Evolutionary conservation across 176 grass and related monocot species (phyloP).

Genomic region (Triticum timopheevii): DNA sequence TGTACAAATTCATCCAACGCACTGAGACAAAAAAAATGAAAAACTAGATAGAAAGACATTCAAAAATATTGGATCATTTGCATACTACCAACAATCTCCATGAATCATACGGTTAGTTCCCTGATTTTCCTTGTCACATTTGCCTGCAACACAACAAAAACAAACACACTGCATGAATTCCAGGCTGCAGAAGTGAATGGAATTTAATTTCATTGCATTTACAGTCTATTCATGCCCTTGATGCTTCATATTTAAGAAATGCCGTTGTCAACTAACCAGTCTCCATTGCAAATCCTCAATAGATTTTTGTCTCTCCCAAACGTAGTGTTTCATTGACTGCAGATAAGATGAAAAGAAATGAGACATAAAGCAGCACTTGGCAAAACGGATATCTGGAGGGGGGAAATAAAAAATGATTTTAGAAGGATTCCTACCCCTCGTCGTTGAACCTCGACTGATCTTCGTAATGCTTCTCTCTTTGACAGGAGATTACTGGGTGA

Average conservation of each 20-base stretch:
- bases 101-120: slow-evolving; percentile 19
- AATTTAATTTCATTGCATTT: neutral
- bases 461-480: slow-evolving; percentile 78
- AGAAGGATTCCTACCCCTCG: slow-evolving; percentile 56
- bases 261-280: slow-evolving; percentile 46
- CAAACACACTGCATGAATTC: neutral
- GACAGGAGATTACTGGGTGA: slow-evolving; percentile 58
- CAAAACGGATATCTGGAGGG: neutral
- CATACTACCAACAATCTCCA: neutral
- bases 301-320: slow-evolving; percentile 49
- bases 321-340: slow-evolving; percentile 82
- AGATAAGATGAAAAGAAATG: slow-evolving; percentile 17
- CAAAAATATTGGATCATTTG: neutral
- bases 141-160: slow-evolving; percentile 27
- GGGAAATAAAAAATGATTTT: neutral
- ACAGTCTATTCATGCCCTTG: neutral
- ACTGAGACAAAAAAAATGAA: neutral
- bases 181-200: neutral
- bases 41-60: neutral
- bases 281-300: slow-evolving; percentile 60
- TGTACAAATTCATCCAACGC: neutral
- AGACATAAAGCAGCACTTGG: neutral
- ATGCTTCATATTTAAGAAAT: neutral
- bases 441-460: slow-evolving; percentile 82
- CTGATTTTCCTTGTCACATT: slow-evolving; percentile 40